Base-by-base conservation (phyloP, 2,329 filamentous ascomycete genomes). In the Penicillium hesseltinei region DNA sequence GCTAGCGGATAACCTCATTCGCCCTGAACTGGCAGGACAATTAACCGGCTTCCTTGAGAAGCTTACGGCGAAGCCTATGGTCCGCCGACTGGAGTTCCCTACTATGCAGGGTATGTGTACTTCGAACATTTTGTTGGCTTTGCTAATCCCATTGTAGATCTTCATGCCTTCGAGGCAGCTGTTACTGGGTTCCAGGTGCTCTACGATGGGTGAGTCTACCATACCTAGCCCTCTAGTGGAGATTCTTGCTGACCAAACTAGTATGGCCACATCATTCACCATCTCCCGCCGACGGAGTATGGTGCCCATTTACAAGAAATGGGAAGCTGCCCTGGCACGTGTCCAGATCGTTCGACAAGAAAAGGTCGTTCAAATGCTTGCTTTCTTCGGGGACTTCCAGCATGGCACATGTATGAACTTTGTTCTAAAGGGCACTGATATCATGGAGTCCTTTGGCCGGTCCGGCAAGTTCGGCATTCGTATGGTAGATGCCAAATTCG, bases 361-460 rank as follows among this genome's bases (percentile, higher is more conserved):
- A 61, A 89, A 86, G 67, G 83, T 89, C 15, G 75, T 89, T 23
- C 91, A 96, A 72, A 78, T 97, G 31, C 77, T 95, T 23, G 91
- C 88, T 3, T 97, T 96, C 76, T 94, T 96, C 72, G 88, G 91
- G 62, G 89, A 92, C 58, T 96, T 96, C 73, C 85, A 84, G 43
- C 90, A 96, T 67, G 91, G 92, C 4, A 87, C 91, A 64, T 91
- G 90, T 70, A 91, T 97, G 89, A 92, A 91, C 65, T 95, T 96
- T 71, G 82, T 88, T 31, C 82, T 97, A 58, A 93, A 92, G 73
- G 85, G 86, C 8, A 95, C 90, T 1, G 92, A 96, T 70, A 82
- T 87, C 0, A 93, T 92, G 67, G 92, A 96, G 75, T 83, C 77
- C 39, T 85, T 88, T 64, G 79, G 78, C 57, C 81, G 83, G 45